Conservation (phyloP, 345 rosid species). For the Orychophragmus violaceus region DNA sequence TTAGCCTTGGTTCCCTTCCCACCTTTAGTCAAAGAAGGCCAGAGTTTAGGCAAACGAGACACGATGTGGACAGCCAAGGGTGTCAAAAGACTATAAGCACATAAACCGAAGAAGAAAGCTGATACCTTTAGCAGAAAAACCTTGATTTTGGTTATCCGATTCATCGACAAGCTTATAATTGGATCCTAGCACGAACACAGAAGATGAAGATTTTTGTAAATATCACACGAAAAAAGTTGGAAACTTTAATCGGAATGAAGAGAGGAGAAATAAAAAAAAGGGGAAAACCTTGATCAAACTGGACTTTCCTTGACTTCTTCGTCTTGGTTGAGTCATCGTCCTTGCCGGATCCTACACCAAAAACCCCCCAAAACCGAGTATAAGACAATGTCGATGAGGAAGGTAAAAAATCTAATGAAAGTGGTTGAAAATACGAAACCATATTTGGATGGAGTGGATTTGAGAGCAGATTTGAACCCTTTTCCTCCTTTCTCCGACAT, state of each 20-base stretch:
- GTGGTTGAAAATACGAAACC: slow-evolving; percentile 20
- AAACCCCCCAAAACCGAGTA: slow-evolving; percentile 1
- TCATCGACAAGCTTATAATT: slow-evolving; percentile 23
- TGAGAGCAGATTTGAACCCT: slow-evolving; percentile 50
- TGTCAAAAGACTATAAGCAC: background rate
- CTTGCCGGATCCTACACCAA: slow-evolving; percentile 38
- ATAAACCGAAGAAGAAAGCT: background rate
- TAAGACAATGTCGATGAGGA: background rate
- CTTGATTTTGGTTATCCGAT: slow-evolving; percentile 35
- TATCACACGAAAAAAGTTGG: background rate
- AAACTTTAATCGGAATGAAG: background rate
- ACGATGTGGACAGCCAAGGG: background rate
- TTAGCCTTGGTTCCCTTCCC: slow-evolving; percentile 52
- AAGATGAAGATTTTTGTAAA: background rate
- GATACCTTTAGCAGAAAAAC: slow-evolving; percentile 35
- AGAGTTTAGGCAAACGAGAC: background rate
- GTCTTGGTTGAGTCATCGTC: slow-evolving; percentile 36
- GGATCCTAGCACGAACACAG: slow-evolving; percentile 13
- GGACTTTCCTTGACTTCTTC: slow-evolving; percentile 58
- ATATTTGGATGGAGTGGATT: slow-evolving; percentile 29
- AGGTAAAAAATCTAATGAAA: background rate
- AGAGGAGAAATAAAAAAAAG: background rate
- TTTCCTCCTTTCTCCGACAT: slow-evolving; percentile 78
- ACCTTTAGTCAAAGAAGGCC: slow-evolving; percentile 28
- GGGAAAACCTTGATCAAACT: slow-evolving; percentile 44